Percentiles rank a stretch among this genome's conserved stretches.
Evolutionary conservation across 306 rosid genomes (phyloP).

Genomic region (Ziziphus jujuba): DNA sequence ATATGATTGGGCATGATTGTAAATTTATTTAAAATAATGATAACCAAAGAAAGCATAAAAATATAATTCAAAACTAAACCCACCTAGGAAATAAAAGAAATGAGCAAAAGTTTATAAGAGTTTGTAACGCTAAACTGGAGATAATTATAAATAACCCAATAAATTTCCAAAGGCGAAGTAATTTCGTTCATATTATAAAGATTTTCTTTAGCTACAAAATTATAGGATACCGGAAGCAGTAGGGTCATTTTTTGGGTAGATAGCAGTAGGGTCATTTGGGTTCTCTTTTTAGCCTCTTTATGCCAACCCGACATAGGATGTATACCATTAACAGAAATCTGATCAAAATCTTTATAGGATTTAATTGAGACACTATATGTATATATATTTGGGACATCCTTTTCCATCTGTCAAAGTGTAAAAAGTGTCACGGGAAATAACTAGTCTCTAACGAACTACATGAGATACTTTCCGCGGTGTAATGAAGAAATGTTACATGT

Average conservation of each 20-base stretch:
- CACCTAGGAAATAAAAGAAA: not conserved
- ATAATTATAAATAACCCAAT: conserved; percentile 24
- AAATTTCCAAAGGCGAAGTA: conserved; percentile 5
- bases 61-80: conserved; percentile 15
- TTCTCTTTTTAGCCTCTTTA: conserved; percentile 8
- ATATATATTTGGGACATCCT: not conserved
- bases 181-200: conserved; percentile 9
- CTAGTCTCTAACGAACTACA: conserved; percentile 22
- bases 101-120: no score
- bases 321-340: conserved; percentile 28
- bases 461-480: conserved; percentile 23
- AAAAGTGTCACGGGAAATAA: conserved; percentile 39
- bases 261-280: not conserved
- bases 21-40: conserved; percentile 38
- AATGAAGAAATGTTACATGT: conserved; percentile 14
- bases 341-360: conserved; percentile 18
- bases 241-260: not conserved
- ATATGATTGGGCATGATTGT: conserved; percentile 53
- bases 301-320: conserved; percentile 42
- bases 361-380: not conserved
- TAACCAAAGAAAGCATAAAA: conserved; percentile 4
- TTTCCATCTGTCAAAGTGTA: conserved; percentile 11
- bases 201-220: conserved; percentile 33
- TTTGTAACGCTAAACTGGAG: conserved; percentile 12
- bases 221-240: conserved; percentile 18